Percentiles rank a stretch among this genome's conserved stretches.
These are phyloP conservation scores for Neocallimastix lanati DNA, from an alignment of 192 early-diverging fungal species.

Conservation along the genomic window DNA sequence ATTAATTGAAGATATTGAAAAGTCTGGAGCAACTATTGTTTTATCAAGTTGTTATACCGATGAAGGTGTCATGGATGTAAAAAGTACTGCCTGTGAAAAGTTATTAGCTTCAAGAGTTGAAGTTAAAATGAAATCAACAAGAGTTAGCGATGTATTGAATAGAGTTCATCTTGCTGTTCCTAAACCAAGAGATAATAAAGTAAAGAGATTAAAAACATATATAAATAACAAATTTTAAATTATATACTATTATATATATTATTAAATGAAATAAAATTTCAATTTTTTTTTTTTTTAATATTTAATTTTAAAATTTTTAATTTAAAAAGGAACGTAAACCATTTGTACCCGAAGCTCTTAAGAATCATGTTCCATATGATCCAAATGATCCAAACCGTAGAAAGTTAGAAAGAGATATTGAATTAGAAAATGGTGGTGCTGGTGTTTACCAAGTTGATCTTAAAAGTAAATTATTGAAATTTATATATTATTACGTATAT, in stretches of 20 bases:
- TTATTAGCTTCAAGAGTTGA: slow-evolving; percentile 83
- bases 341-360: slow-evolving; percentile 58
- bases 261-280: too few species aligned
- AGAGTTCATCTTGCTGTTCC: too few species aligned
- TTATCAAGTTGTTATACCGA: slow-evolving; percentile 68
- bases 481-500: too few species aligned
- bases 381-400: slow-evolving; percentile 60
- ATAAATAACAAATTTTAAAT: too few species aligned
- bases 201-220: too few species aligned
- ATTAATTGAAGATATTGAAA: slow-evolving; percentile 47
- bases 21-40: slow-evolving; percentile 48
- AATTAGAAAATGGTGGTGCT: slow-evolving; percentile 74
- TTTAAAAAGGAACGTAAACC: slow-evolving; percentile 56
- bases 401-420: slow-evolving; percentile 76
- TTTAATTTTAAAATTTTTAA: too few species aligned
- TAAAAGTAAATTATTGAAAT: too few species aligned
- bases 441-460: slow-evolving; percentile 93
- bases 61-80: slow-evolving; percentile 87
- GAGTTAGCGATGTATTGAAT: too few species aligned
- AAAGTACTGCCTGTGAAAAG: slow-evolving; percentile 82
- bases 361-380: slow-evolving; percentile 55
- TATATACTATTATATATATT: too few species aligned
- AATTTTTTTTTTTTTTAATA: too few species aligned
- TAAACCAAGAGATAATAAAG: too few species aligned
- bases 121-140: slow-evolving; percentile 56